Percentiles rank a stretch among this genome's conserved stretches.
phyloP scores from a whole-genome alignment of 2,329 filamentous ascomycete genomes.

The Coniella lustricola region DNA sequence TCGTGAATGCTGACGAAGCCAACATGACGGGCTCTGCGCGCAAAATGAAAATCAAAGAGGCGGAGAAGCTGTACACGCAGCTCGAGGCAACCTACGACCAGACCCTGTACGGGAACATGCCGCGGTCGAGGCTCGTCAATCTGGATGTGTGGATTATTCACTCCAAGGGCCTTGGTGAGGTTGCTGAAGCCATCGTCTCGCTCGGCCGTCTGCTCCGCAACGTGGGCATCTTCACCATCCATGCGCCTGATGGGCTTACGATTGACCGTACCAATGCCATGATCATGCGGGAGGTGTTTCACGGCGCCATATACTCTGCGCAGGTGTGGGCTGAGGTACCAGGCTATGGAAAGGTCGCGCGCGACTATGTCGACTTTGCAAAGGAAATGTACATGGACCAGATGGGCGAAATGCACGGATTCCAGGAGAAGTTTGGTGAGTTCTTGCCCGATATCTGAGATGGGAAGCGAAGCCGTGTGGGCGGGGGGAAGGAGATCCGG shows the following conservation, averaged over 20 bases:
- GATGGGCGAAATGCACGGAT: background rate
- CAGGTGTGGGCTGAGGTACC: background rate
- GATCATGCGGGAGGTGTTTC: background rate
- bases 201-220: background rate
- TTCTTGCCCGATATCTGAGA: background rate
- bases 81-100: constrained; percentile 1
- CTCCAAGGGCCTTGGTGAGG: background rate
- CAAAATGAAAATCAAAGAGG: background rate
- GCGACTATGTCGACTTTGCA: background rate
- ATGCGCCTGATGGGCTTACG: background rate
- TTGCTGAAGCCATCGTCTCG: background rate
- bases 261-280: background rate
- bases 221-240: background rate
- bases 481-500: no score
- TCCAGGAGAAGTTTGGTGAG: background rate
- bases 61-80: background rate
- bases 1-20: background rate
- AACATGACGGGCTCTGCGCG: no score
- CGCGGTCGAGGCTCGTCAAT: background rate
- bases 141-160: background rate
- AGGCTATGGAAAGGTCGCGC: background rate
- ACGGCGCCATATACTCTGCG: background rate
- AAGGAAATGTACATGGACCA: background rate
- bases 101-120: background rate
- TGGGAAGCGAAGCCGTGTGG: no score